Evolutionary conservation across 2,329 filamentous ascomycete species (phyloP).

Genomic region (Stachybotrys elegans): DNA sequence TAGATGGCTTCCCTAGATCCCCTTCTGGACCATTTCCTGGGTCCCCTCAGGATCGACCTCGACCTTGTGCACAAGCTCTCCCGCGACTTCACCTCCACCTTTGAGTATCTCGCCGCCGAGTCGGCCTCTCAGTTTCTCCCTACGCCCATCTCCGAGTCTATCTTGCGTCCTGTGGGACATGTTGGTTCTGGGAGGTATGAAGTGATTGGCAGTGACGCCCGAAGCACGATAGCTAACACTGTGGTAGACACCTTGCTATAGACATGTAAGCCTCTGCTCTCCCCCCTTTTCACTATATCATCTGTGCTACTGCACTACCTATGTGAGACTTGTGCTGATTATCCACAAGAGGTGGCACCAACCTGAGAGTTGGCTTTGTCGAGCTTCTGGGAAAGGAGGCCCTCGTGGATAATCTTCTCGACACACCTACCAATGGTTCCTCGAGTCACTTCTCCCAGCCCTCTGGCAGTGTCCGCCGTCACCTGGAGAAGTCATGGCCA

Average conservation of each 20-base stretch:
- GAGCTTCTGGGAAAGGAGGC: conserved; percentile 44
- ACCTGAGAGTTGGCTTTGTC: conserved; percentile 63
- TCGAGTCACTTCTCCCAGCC: conserved; percentile 11
- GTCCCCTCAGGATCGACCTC: conserved; percentile 44
- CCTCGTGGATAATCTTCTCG: conserved; percentile 2
- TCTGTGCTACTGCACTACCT: too few relatives aligned
- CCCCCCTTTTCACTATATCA: not conserved
- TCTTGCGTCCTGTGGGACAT: conserved; percentile 43
- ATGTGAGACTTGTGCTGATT: too few relatives aligned
- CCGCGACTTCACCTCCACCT: conserved; percentile 40
- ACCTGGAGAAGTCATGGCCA: conserved; percentile 67
- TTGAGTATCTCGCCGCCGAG: conserved; percentile 44
- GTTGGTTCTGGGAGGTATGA: conserved; percentile 45
- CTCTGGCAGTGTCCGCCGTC: conserved; percentile 44
- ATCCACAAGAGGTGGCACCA: conserved; percentile 56
- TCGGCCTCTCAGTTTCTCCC: conserved; percentile 53
- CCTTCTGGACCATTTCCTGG: conserved; percentile 39
- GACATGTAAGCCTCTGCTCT: conserved; percentile 51
- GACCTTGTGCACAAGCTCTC: conserved; percentile 42
- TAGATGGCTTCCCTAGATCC: conserved; percentile 16
- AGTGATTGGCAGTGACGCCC: too few relatives aligned
- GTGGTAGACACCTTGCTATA: conserved; percentile 52
- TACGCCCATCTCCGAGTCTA: conserved; percentile 56
- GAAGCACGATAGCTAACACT: conserved; percentile 6
- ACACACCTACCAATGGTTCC: conserved; percentile 10